Evolutionary conservation across 2,329 filamentous ascomycete genomes (phyloP), one percentile per base, ranked within the genome.

Genomic region (Myriosclerotinia duriaeana): DNA sequence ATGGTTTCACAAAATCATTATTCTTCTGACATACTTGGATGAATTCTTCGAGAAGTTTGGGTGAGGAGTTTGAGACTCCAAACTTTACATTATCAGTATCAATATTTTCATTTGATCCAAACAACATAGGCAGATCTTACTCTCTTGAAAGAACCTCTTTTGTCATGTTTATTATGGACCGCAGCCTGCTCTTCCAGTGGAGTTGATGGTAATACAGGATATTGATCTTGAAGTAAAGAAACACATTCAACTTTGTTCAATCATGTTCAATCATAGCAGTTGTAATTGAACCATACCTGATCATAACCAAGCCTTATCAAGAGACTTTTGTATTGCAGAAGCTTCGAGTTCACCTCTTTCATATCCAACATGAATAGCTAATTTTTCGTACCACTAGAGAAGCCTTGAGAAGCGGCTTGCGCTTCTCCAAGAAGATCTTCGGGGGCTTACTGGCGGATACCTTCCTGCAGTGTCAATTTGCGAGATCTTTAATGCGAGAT

Each of bases 161-260:
- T 46, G 64, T 73, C 76, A 42, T 78, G 71, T 34, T 66, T 56
- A 53, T 77, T 64, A 15, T 75, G 67, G 1, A 8, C 59, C 2
- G 66, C 71, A 12, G 73, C 68, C 12, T 70, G 72, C 9, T 73
- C 70, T 36, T 67, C 67, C 0, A 74, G 53, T 1, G 71, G 69
- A 26, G 70, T 75, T 40, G 63, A 67, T 69, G 68, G n/a, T 20
- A 53, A 38, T 55, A 44, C 20, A 64, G 26, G 14, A 54, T 34
- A 17, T 64, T 22, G 5, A 54, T 20, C 53, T 54, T 38, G 3
- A 1, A 6, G 9, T 15, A 38, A n/a, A 20, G 15, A 15, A 17
- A 1, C 14, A 3, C 14, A 15, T 1, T 44, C 42, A 17, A 44
- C 15, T 15, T 44, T 2, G 15, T 44, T 44, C 14, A 15, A 44